phyloP scores from a whole-genome alignment of 177 flowering plant species.

The Tripterygium wilfordii region DNA sequence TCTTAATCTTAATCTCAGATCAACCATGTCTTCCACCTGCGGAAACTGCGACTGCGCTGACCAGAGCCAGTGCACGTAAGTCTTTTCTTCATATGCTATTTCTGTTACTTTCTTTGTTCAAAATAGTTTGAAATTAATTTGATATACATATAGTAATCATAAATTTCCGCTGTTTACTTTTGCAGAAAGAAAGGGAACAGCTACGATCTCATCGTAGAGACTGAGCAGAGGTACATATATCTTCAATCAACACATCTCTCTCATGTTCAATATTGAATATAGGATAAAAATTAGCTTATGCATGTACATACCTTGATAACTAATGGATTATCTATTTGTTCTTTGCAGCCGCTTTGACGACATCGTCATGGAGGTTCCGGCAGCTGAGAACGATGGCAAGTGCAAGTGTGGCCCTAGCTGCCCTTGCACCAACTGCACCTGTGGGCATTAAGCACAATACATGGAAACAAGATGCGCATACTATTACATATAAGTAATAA shows the following conservation, averaged over 20 bases:
- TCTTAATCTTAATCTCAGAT: background rate
- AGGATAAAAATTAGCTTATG: too few relatives aligned
- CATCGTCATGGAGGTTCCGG: conserved; percentile 27
- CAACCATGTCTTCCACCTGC: conserved; percentile 60
- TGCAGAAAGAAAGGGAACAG: conserved; percentile 76
- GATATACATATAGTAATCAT: too few relatives aligned
- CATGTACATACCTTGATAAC: too few relatives aligned
- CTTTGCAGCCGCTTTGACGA: conserved; percentile 37
- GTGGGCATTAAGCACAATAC: conserved; percentile 40
- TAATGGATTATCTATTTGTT: too few relatives aligned
- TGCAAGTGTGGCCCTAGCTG: conserved; percentile 71
- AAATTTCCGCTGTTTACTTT: too few relatives aligned
- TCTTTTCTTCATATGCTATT: background rate
- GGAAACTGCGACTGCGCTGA: conserved; percentile 79
- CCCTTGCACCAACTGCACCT: conserved; percentile 52
- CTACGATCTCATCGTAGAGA: conserved; percentile 38
- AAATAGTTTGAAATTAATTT: too few relatives aligned
- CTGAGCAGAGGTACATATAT: conserved; percentile 41
- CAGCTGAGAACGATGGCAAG: conserved; percentile 50
- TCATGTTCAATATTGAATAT: too few relatives aligned
- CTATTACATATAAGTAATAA: too few relatives aligned
- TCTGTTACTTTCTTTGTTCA: too few relatives aligned
- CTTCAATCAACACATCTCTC: too few relatives aligned
- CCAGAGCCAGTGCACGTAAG: conserved; percentile 81
- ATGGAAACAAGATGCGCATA: too few relatives aligned